Evolutionary conservation across 73 alveolate genomes (phyloP), one percentile per base, ranked within the genome.

Genomic region (Paramecium caudatum): DNA sequence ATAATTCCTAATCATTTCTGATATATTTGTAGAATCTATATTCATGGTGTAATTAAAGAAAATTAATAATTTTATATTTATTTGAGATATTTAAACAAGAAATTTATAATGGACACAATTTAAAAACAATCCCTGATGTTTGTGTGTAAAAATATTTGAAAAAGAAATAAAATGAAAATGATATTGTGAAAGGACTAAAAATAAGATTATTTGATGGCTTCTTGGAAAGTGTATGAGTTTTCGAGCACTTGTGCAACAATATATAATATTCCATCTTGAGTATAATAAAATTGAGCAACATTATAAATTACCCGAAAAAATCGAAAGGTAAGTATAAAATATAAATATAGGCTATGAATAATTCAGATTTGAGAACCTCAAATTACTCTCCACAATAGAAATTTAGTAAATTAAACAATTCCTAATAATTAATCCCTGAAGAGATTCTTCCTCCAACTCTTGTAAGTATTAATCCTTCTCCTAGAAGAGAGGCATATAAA

Each of bases 381-480:
- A 43, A 43, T 21, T 55, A 55, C 23, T 55, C 80, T 2, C 80
- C 80, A 23, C 80, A 37, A 10, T 43, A 55, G 30, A 55, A 55
- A 55, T 55, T 55, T 43, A 27, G 46, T 15, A 55, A 55, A 43
- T 55, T 55, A 55, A 55, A 55, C 46, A 37, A 55, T 27, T 55
- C 80, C 12, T 15, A 55, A 55, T 55, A 23, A 55, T 55, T 55
- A 55, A 55, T 55, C 12, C 80, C 80, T 55, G 80, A 55, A 55
- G 80, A 55, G 30, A 27, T 37, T 55, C 80, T 55, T 23, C 41
- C 41, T 55, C 80, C 41, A 21, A 55, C 80, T 21, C 80, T 23
- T 55, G 10, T 27, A 23, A 55, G 46, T 21, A 15, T 55, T 25
- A 23, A 55, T 21, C 80, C 45, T 23, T 55, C 80, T 23, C 80